Conservation (phyloP, 192 early-diverging fungal genomes). For the Kappamyces sp. region DNA sequence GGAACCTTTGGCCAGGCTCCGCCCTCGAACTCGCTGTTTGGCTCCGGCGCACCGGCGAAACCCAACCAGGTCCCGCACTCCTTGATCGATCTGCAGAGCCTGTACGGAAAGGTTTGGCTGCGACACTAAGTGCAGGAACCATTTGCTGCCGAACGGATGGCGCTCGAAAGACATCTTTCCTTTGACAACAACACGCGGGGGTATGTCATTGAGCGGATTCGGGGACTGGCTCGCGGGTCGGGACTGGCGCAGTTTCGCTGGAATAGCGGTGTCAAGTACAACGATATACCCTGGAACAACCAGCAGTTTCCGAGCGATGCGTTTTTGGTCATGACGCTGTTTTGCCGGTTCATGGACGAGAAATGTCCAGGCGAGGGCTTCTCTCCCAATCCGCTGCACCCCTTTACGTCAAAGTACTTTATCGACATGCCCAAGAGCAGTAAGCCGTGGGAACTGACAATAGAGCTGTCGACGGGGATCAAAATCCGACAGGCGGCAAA, state of each 20-base stretch:
- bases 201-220: constrained; percentile 1
- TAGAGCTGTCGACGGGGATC: not conserved
- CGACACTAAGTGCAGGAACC: not conserved
- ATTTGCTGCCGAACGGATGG: not conserved
- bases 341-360: constrained; percentile 9
- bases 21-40: too few species aligned
- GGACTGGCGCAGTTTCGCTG: not conserved
- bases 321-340: not conserved
- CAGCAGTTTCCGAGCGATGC: not conserved
- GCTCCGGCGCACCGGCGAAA: too few species aligned
- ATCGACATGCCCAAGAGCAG: not conserved
- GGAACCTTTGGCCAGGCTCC: too few species aligned
- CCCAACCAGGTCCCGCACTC: too few species aligned
- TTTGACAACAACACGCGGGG: not conserved
- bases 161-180: not conserved
- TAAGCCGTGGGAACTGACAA: not conserved
- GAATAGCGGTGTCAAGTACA: not conserved
- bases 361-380: not conserved
- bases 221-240: not conserved
- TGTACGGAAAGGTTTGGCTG: not conserved
- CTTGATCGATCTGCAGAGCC: too few species aligned
- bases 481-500: constrained; percentile 3
- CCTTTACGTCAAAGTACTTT: not conserved
- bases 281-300: not conserved
- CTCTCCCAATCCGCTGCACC: not conserved